These are phyloP conservation scores for Sugiyamaella valdiviana DNA, from an alignment of 805 yeast genomes.

Conservation along the genomic window DNA sequence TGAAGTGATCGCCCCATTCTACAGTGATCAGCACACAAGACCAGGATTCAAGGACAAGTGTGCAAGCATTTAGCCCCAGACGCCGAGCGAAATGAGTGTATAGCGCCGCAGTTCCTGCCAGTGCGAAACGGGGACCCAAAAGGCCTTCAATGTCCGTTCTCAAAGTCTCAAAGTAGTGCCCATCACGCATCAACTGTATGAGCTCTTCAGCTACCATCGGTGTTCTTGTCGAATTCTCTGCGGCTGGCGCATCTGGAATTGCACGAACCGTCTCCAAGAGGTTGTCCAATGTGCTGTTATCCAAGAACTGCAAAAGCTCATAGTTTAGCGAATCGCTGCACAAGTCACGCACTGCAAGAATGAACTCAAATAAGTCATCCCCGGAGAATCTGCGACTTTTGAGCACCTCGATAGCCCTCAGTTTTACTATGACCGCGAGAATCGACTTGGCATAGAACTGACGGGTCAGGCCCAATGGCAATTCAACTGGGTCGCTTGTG, in stretches of 20 bases:
- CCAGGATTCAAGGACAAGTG: not conserved
- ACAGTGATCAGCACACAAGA: not conserved
- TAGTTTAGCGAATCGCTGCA: not conserved
- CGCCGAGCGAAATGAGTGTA: not conserved
- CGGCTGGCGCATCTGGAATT: no score
- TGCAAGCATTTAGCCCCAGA: not conserved
- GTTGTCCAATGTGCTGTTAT: not conserved
- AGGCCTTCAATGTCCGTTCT: no score
- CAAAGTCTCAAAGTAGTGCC: not conserved
- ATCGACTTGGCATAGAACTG: not conserved
- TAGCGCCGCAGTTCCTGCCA: not conserved
- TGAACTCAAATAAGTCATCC: not conserved
- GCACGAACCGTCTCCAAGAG: not conserved
- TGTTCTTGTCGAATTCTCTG: not conserved
- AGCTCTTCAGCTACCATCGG: not conserved
- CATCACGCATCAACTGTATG: not conserved
- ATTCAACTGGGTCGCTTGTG: not conserved
- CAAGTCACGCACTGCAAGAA: not conserved
- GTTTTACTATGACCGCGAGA: not conserved
- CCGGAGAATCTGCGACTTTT: not conserved
- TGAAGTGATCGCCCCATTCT: no score
- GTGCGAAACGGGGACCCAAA: no score
- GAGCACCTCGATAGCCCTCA: not conserved
- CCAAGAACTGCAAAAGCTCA: not conserved
- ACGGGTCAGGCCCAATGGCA: not conserved